A percentile compares a stretch with the other conserved stretches of the same genome.
phyloP scores from a whole-genome alignment of 345 rosid species.

The Gynandropsis gynandra region DNA sequence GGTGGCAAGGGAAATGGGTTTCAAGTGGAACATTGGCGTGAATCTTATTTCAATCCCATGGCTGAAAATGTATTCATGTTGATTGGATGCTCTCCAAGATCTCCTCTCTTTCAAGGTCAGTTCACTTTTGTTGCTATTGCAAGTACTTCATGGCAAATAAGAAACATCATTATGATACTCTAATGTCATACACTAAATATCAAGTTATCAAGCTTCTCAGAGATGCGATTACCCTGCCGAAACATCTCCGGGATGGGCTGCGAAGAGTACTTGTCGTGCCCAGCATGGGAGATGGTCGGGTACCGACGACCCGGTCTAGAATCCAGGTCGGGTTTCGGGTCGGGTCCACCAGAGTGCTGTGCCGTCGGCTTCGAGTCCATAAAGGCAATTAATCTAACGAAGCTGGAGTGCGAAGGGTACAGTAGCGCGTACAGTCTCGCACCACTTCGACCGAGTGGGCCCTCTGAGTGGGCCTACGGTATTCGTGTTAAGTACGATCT shows the following conservation, averaged over 20 bases:
- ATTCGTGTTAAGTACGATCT: slow-evolving; percentile 72
- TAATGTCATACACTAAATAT: slow-evolving; percentile 2
- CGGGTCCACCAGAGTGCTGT: slow-evolving; percentile 78
- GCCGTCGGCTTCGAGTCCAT: slow-evolving; percentile 66
- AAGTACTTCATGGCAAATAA: too few species aligned
- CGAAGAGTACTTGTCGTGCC: slow-evolving; percentile 70
- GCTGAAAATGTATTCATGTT: slow-evolving; percentile 81
- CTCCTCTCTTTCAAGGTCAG: slow-evolving; percentile 64
- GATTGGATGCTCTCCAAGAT: slow-evolving; percentile 68
- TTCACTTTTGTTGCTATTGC: not conserved
- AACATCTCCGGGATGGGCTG: slow-evolving; percentile 94
- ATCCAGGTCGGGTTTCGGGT: slow-evolving; percentile 25
- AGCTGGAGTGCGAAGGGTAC: slow-evolving; percentile 74
- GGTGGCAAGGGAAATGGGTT: slow-evolving; percentile 84
- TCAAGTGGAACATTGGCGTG: slow-evolving; percentile 66
- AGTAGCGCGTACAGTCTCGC: slow-evolving; percentile 76
- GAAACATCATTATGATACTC: too few species aligned
- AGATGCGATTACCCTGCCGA: slow-evolving; percentile 67
- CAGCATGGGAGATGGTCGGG: slow-evolving; percentile 59
- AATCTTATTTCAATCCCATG: slow-evolving; percentile 58
- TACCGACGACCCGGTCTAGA: slow-evolving; percentile 22
- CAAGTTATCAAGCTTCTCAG: slow-evolving; percentile 62
- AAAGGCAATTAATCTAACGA: slow-evolving; percentile 59
- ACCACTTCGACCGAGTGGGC: slow-evolving; percentile 48
- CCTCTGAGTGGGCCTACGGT: slow-evolving; percentile 63